phyloP scores from a whole-genome alignment of 2,329 filamentous ascomycete genomes.

The Metarhizium album region DNA sequence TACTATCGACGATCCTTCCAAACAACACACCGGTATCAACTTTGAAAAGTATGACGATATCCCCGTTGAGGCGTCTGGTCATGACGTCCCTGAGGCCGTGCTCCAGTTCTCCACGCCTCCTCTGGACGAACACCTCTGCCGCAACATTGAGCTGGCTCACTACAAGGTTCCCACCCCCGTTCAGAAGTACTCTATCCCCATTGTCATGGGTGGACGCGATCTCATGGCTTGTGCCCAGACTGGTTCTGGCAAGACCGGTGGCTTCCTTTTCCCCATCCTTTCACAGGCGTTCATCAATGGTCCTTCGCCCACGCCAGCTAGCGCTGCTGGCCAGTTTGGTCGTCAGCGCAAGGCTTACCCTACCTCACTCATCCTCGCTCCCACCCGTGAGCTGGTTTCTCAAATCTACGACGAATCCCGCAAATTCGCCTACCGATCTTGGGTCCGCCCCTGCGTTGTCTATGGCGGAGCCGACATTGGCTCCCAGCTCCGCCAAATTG shows the following conservation, averaged over 20 bases:
- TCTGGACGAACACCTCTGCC: conserved; percentile 83
- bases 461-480: conserved; percentile 99
- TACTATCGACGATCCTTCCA: conserved; percentile 72
- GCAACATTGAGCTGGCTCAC: conserved; percentile 86
- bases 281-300: conserved; percentile 94
- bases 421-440: conserved; percentile 98
- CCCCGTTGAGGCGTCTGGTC: conserved; percentile 91
- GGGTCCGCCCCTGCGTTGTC: conserved; percentile 96
- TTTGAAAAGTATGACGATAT: conserved; percentile 99
- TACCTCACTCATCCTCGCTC: conserved; percentile 88
- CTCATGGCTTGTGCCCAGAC: conserved; percentile 99
- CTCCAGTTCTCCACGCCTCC: conserved; percentile 87
- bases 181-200: conserved; percentile 98
- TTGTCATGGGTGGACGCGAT: conserved; percentile 95
- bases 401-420: conserved; percentile 97
- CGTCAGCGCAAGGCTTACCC: conserved; percentile 97
- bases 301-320: conserved; percentile 57
- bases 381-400: conserved; percentile 95
- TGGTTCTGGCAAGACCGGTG: conserved; percentile 98
- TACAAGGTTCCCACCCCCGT: conserved; percentile 96
- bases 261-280: conserved; percentile 97
- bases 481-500: conserved; percentile 94
- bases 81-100: conserved; percentile 86
- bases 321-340: conserved; percentile 61
- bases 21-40: conserved; percentile 98